Base-by-base conservation (phyloP, 441 rosid species). In the Gossypium davidsonii region DNA sequence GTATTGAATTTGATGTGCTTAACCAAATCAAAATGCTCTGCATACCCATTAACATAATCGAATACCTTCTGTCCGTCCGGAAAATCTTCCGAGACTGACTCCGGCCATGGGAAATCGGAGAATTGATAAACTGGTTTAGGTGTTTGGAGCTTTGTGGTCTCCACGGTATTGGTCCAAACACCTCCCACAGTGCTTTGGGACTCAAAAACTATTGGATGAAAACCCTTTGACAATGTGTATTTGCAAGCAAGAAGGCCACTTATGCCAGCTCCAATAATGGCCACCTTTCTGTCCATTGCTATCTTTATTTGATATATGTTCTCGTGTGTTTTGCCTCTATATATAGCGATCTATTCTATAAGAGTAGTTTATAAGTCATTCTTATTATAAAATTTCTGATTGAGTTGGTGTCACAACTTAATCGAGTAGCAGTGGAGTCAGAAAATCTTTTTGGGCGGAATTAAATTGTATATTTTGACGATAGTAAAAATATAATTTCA, bases 221-320 rank as follows among this genome's bases (percentile, higher is more conserved):
- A 81, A 9, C 87, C 87, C 34, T 83, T 83, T 52, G 83, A 80
- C 52, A 88, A 67, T 8, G 70, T 44, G 59, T 86, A 76, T 18
- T 83, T 83, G 58, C 90, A 86, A 3, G 90, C 88, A 4, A 85
- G 75, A 0, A 88, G 82, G 71, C 92, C 89, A 71, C 90, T 84
- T 0, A 82, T 26, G 3, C 90, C 90, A 5, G 83, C 89, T 44
- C 89, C 90, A 0, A 86, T 28, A 0, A 58, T 57, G 62, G 37
- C 62, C 34, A 58, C 62, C 37, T 58, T 23, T 31, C 17, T 58
- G 34, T 58, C 62, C 37, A 57, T 57, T 23, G 62, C 20, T 23
- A 57, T 3, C 6, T 23, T 37, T 57, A 11, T 4, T 14, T 57
- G n/a, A 57, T 57, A 57, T 11, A 57, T 58, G 15, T 25, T 12